Evolutionary conservation across 306 rosid species (phyloP), one percentile per base, ranked within the genome.

Genomic region (Calophaca sinica): DNA sequence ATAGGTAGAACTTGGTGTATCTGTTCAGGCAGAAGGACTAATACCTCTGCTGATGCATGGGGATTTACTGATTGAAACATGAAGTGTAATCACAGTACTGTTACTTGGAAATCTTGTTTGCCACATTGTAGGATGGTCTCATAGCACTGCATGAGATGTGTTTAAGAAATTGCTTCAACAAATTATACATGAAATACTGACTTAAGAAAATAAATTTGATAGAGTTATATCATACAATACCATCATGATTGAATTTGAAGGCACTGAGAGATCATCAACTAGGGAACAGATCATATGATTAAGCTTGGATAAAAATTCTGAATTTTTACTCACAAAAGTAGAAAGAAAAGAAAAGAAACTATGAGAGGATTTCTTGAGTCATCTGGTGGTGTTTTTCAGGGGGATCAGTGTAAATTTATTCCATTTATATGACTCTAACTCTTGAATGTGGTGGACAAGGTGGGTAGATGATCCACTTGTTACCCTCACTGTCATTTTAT

Each of bases 151-250:
- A 13, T 13, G 54, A 41, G 67, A 62, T 38, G 35, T 51, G 63
- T 49, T 46, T 39, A 49, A 52, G 79, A 15, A 29, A 49, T 70
- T 67, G 31, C 68, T 80, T 58, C 76, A 53, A 20, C 65, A 58
- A 51, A 26, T 51, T 68, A 26, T 74, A 52, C 78, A 63, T 64
- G 68, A 63, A 80, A 80, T 80, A 72, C 54, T 29, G 70, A 9
- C 62, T 8, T 45, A 39, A 54, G 52, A 45, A 46, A 50, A 20
- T 74, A 38, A 20, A 2, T 31, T 58, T 42, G 32, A 62, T 73
- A 8, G 49, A 14, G 63, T 65, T 20, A 41, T 41, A 31, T 78
- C 48, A 68, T 36, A 70, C 33, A 31, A 41, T 45, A 72, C 42
- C 62, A 33, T 74, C 38, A 31, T 58, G 75, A 73, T 50, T 79